Conservation (phyloP, 805 yeast species). For the Saccharomyces kudriavzevii region DNA sequence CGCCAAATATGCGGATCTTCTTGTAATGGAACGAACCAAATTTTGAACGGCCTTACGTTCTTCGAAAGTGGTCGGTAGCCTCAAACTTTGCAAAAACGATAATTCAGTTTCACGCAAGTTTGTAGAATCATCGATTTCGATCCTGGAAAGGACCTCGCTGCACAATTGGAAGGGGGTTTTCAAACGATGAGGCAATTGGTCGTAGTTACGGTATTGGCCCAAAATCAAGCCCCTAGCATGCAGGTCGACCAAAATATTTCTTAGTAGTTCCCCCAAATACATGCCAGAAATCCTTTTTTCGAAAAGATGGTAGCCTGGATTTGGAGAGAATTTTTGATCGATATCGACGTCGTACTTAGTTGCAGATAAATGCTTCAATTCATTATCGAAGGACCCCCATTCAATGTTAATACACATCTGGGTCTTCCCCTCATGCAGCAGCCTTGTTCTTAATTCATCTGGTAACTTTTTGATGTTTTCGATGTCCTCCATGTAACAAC, state of each 20-base stretch:
- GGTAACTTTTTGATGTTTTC: conserved; percentile 68
- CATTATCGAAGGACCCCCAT: conserved; percentile 97
- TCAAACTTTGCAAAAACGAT: conserved; percentile 54
- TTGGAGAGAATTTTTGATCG: conserved; percentile 61
- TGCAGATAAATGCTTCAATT: conserved; percentile 61
- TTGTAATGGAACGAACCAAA: conserved; percentile 70
- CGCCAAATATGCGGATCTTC: conserved; percentile 82
- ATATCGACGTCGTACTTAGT: conserved; percentile 69
- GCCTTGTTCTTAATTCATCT: conserved; percentile 33
- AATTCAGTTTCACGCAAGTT: conserved; percentile 63
- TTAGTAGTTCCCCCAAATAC: conserved; percentile 84
- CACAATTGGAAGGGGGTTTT: conserved; percentile 70
- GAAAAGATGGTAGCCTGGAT: conserved; percentile 82
- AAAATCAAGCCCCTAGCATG: conserved; percentile 52
- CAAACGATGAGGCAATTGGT: conserved; percentile 47
- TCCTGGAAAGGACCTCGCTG: conserved; percentile 76
- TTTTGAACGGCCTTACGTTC: conserved; percentile 71
- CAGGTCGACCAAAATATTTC: conserved; percentile 66
- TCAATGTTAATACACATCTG: conserved; percentile 91
- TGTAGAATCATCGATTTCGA: conserved; percentile 78
- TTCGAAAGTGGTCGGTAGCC: conserved; percentile 58
- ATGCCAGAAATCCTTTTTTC: conserved; percentile 89
- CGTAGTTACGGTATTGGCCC: conserved; percentile 39
- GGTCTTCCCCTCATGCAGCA: conserved; percentile 38
- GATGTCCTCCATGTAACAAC: conserved; percentile 79